Conservation (phyloP, 1,284 basidiomycete genomes). For the Naganishia sp. region DNA sequence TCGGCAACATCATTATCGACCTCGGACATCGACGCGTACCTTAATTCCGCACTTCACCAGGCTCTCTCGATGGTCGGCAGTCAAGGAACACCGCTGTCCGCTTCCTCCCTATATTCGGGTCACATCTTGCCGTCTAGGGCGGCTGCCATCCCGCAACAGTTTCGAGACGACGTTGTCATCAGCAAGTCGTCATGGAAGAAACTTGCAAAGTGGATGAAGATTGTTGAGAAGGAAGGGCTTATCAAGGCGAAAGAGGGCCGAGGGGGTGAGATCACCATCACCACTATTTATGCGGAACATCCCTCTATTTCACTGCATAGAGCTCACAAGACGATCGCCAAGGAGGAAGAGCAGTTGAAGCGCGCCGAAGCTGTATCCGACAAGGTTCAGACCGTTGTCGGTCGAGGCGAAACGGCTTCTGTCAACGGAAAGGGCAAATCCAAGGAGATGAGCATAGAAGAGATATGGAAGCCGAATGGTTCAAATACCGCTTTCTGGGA, state of each 20-base stretch:
- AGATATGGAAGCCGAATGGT: conserved; percentile 73
- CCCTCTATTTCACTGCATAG: conserved; percentile 61
- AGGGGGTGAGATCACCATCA: conserved; percentile 58
- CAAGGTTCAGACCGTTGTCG: conserved; percentile 41
- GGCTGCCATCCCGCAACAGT: conserved; percentile 62
- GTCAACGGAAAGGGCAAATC: conserved; percentile 37
- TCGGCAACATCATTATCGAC: conserved; percentile 56
- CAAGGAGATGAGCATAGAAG: conserved; percentile 57
- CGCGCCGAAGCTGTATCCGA: conserved; percentile 56
- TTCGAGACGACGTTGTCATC: conserved; percentile 62
- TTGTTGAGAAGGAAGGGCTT: conserved; percentile 68
- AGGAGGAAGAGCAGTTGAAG: conserved; percentile 47
- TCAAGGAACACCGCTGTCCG: conserved; percentile 65
- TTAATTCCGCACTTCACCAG: conserved; percentile 64
- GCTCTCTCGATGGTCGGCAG: conserved; percentile 54
- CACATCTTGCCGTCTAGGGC: conserved; percentile 75
- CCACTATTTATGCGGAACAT: conserved; percentile 65
- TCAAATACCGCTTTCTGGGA: conserved; percentile 64
- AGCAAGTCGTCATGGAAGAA: conserved; percentile 66
- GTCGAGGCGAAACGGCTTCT: conserved; percentile 48
- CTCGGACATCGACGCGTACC: conserved; percentile 60
- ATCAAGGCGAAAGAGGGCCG: conserved; percentile 72
- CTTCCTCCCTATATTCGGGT: conserved; percentile 72
- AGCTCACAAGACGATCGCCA: conserved; percentile 63
- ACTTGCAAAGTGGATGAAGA: conserved; percentile 73